Conservation (phyloP, 257 asterid species). For the Nicotiana otophora region DNA sequence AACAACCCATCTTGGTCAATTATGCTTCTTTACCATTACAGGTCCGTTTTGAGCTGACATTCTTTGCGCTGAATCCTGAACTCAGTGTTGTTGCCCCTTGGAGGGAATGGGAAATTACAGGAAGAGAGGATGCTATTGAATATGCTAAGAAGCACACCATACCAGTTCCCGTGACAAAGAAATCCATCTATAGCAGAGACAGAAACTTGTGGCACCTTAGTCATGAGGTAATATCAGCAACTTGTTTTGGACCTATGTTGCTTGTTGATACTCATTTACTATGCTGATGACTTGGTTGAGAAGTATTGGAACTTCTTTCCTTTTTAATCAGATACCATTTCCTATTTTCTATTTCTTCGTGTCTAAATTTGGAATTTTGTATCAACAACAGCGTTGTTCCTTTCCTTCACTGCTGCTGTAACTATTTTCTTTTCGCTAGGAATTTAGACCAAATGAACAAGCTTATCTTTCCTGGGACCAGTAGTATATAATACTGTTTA, state of each 20-base stretch:
- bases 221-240: constrained; percentile 58
- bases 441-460: not conserved
- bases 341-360: not conserved
- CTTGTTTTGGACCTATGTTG: not conserved
- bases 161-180: constrained; percentile 94
- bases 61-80: constrained; percentile 94
- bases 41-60: constrained; percentile 98
- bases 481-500: not conserved
- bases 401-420: not conserved
- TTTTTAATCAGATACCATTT: not conserved
- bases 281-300: not conserved
- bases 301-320: not conserved
- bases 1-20: not conserved
- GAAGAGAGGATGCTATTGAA: constrained; percentile 96
- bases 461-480: not conserved
- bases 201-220: constrained; percentile 98
- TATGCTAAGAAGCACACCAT: constrained; percentile 85
- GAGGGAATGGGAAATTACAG: constrained; percentile 98
- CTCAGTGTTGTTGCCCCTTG: constrained; percentile 96
- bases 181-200: constrained; percentile 96
- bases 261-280: not conserved
- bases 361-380: not conserved
- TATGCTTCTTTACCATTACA: constrained; percentile 24
- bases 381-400: not conserved
- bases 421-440: not conserved